phyloP scores from a whole-genome alignment of 2,329 filamentous ascomycete genomes.

The Diaporthe ampelina region DNA sequence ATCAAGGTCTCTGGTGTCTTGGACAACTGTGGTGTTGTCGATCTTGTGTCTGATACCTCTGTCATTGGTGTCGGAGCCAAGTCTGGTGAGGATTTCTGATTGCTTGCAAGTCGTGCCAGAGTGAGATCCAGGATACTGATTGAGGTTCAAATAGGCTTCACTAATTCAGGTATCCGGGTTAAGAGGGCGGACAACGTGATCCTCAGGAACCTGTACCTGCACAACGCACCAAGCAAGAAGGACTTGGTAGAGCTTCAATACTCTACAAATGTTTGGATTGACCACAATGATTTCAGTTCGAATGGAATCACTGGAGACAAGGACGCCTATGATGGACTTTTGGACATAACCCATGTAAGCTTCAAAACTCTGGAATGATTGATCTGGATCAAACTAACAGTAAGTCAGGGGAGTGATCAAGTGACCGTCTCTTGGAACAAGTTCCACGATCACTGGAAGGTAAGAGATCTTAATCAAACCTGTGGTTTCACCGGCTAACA shows the following conservation, averaged over 20 bases:
- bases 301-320: slow-evolving; percentile 64
- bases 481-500: background rate
- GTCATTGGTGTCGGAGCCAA: slow-evolving; percentile 63
- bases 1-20: slow-evolving; percentile 62
- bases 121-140: background rate
- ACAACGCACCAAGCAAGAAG: slow-evolving; percentile 61
- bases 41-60: slow-evolving; percentile 63
- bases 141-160: slow-evolving; percentile 50
- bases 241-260: slow-evolving; percentile 59
- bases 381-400: background rate
- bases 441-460: slow-evolving; percentile 69
- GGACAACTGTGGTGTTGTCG: slow-evolving; percentile 57
- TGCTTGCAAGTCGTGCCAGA: background rate
- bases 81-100: slow-evolving; percentile 48
- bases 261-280: slow-evolving; percentile 60
- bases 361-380: background rate
- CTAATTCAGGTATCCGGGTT: slow-evolving; percentile 62
- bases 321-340: slow-evolving; percentile 69
- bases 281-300: slow-evolving; percentile 67
- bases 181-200: slow-evolving; percentile 67
- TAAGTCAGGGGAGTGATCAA: slow-evolving; percentile 6
- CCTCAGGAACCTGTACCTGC: slow-evolving; percentile 67
- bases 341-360: slow-evolving; percentile 68
- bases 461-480: slow-evolving; percentile 34
- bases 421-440: slow-evolving; percentile 50